Evolutionary conservation across 2,329 filamentous ascomycete species (phyloP).

Genomic region (Phialocephala sp.): DNA sequence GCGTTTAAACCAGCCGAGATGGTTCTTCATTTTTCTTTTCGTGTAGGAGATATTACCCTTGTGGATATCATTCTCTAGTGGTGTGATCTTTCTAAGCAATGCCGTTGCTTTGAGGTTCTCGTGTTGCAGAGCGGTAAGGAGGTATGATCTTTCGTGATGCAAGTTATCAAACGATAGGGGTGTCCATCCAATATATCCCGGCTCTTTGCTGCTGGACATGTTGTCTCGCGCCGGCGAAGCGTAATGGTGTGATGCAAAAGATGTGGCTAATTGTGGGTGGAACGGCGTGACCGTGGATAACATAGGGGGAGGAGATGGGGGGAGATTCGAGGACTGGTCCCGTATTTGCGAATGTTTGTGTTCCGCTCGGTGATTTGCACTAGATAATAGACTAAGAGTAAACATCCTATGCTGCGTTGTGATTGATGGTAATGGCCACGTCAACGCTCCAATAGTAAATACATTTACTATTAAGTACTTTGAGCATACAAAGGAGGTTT

Average conservation of each 20-base stretch:
- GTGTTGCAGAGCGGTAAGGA: constrained; percentile 49
- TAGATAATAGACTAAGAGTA: not conserved
- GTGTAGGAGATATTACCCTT: not conserved
- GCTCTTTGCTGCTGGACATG: not conserved
- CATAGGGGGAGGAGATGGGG: not conserved
- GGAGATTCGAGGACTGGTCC: not conserved
- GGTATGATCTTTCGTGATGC: constrained; percentile 54
- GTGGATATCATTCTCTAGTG: constrained; percentile 44
- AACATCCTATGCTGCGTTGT: not conserved
- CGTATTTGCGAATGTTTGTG: not conserved
- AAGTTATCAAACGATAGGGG: constrained; percentile 48
- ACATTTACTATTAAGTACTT: not conserved
- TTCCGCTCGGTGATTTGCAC: not conserved
- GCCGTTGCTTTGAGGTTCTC: constrained; percentile 47
- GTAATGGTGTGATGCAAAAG: not conserved
- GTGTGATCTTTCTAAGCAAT: constrained; percentile 48
- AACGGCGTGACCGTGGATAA: not conserved
- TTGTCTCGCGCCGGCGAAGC: not conserved
- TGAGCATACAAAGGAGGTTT: not conserved
- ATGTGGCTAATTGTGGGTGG: not conserved
- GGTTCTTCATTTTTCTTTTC: constrained; percentile 43
- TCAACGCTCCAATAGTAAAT: not conserved
- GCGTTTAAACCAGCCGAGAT: constrained; percentile 48
- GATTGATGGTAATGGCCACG: not conserved
- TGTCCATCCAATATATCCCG: too few species aligned